These are phyloP conservation scores for Funneliformis mosseae DNA, from an alignment of 192 early-diverging fungal genomes.

Conservation along the genomic window DNA sequence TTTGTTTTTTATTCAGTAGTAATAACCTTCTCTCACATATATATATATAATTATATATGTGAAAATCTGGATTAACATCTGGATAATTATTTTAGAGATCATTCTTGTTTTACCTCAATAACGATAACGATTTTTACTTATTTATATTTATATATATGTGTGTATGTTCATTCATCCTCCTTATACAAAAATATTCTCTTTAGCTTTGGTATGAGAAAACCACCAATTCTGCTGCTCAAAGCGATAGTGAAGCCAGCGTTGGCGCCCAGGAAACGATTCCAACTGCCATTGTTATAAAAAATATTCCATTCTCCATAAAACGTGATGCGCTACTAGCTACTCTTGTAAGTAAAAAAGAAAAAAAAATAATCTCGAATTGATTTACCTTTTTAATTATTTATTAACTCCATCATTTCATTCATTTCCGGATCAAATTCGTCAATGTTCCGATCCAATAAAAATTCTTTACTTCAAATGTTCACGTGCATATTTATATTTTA, in stretches of 20 bases:
- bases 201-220: constrained; percentile 35
- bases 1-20: neutral
- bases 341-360: constrained; percentile 46
- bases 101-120: too few species aligned
- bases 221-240: constrained; percentile 15
- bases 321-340: constrained; percentile 72
- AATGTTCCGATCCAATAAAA: constrained; percentile 6
- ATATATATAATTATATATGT: too few species aligned
- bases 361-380: too few species aligned
- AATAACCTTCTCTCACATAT: neutral
- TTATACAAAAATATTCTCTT: neutral
- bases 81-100: too few species aligned
- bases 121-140: too few species aligned
- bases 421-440: neutral
- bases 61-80: too few species aligned
- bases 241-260: constrained; percentile 31
- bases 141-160: too few species aligned
- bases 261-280: constrained; percentile 56
- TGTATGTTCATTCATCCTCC: neutral
- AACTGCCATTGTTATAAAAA: constrained; percentile 81
- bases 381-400: neutral
- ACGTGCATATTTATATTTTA: neutral
- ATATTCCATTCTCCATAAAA: constrained; percentile 81
- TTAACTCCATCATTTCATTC: neutral
- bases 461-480: neutral